These are phyloP conservation scores for Ogataea kodamae DNA, from an alignment of 805 yeast species.

Conservation along the genomic window DNA sequence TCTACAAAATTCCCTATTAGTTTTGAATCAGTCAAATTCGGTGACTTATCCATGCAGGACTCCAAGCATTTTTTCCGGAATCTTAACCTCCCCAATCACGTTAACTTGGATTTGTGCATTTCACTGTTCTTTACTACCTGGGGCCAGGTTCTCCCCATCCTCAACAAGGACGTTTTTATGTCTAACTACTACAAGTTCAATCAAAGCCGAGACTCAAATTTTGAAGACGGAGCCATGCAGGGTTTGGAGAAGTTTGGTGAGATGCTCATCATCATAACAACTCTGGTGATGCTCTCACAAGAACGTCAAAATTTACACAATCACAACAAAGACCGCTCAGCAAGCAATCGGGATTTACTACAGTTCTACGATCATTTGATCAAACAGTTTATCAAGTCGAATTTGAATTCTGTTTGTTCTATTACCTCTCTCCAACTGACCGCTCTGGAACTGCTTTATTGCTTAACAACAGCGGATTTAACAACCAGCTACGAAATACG, in stretches of 20 bases:
- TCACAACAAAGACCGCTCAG: slow-evolving; percentile 9
- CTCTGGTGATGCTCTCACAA: slow-evolving; percentile 46
- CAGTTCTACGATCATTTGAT: slow-evolving; percentile 58
- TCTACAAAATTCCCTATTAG: slow-evolving; percentile 32
- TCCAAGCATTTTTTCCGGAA: slow-evolving; percentile 44
- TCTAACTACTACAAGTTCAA: slow-evolving; percentile 50
- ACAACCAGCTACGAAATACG: slow-evolving; percentile 71
- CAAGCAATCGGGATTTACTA: slow-evolving; percentile 32
- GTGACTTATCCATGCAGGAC: slow-evolving; percentile 37
- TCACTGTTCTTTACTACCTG: slow-evolving; percentile 72
- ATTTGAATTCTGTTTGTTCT: slow-evolving; percentile 57
- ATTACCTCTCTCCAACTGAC: slow-evolving; percentile 68
- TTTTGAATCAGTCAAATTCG: slow-evolving; percentile 38
- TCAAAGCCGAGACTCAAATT: slow-evolving; percentile 42
- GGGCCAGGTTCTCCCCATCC: slow-evolving; percentile 65
- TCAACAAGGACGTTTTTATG: slow-evolving; percentile 68
- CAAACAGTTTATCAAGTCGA: slow-evolving; percentile 59
- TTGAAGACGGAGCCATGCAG: slow-evolving; percentile 39
- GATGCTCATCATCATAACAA: slow-evolving; percentile 43
- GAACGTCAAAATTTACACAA: slow-evolving; percentile 28
- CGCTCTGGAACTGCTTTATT: slow-evolving; percentile 65
- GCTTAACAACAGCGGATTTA: slow-evolving; percentile 69
- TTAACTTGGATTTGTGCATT: slow-evolving; percentile 64
- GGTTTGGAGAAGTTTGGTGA: slow-evolving; percentile 57
- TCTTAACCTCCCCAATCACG: slow-evolving; percentile 46